phyloP scores from a whole-genome alignment of 2,329 filamentous ascomycete genomes.

The Botrytis paeoniae region DNA sequence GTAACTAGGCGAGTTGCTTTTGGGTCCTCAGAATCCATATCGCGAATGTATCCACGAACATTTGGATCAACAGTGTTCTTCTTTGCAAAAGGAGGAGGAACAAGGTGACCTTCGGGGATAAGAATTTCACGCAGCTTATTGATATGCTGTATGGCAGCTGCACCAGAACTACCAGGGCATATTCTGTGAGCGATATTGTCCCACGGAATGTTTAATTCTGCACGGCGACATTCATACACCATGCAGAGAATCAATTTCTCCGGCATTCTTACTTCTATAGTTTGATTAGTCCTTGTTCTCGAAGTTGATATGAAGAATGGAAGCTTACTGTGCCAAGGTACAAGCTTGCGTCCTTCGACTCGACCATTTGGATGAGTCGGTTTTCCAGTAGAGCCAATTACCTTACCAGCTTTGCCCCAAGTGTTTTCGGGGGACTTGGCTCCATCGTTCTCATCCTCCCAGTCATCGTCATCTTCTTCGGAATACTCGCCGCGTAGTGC shows the following conservation, averaged over 20 bases:
- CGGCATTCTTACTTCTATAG: conserved; percentile 45
- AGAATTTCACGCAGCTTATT: conserved; percentile 31
- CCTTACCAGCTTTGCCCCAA: not conserved
- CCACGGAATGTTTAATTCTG: conserved; percentile 30
- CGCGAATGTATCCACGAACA: conserved; percentile 32
- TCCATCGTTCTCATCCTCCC: not conserved
- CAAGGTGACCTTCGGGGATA: conserved; percentile 34
- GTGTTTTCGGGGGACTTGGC: not conserved
- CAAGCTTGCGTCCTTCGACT: conserved; percentile 40
- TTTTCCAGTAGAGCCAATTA: not conserved
- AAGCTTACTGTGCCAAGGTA: conserved; percentile 46
- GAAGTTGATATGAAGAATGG: not conserved
- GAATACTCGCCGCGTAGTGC: not conserved
- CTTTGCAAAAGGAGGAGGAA: conserved; percentile 33
- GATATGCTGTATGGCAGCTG: conserved; percentile 28
- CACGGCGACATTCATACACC: conserved; percentile 41
- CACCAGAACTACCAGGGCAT: conserved; percentile 29
- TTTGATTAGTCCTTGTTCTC: not conserved
- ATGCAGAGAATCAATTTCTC: conserved; percentile 46
- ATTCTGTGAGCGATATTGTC: conserved; percentile 32
- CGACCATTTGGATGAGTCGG: conserved; percentile 36
- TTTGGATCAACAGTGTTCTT: conserved; percentile 14
- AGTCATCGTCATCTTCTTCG: not conserved
- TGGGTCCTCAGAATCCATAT: conserved; percentile 20
- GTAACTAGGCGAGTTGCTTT: conserved; percentile 20